Conservation (phyloP, 495 filamentous ascomycete genomes). For the Penicillium pulvis region DNA sequence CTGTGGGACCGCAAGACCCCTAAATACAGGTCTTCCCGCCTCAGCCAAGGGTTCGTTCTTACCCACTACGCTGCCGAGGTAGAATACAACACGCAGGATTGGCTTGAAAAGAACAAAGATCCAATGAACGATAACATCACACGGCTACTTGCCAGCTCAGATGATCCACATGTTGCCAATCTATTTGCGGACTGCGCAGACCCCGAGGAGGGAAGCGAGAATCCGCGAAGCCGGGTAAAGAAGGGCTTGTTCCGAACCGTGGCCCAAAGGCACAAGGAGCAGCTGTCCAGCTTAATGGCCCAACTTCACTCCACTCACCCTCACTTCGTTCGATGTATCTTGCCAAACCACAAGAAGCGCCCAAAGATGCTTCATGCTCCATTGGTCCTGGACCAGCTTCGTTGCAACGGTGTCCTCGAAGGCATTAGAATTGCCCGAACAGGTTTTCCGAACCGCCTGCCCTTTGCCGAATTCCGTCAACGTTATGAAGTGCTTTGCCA, state of each 20-base stretch:
- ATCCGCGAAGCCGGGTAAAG: constrained; percentile 82
- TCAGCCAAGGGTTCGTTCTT: constrained; percentile 93
- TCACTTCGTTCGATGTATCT: constrained; percentile 97
- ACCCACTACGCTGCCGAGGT: constrained; percentile 99
- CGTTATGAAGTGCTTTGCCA: constrained; percentile 96
- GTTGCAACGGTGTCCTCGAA: constrained; percentile 98
- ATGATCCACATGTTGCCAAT: constrained; percentile 77
- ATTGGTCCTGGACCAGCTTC: constrained; percentile 90
- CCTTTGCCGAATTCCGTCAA: constrained; percentile 91
- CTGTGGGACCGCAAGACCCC: constrained; percentile 95
- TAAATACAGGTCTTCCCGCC: constrained; percentile 86
- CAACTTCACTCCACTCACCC: constrained; percentile 95
- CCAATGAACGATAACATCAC: constrained; percentile 97
- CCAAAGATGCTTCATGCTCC: constrained; percentile 88
- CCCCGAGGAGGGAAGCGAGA: constrained; percentile 64
- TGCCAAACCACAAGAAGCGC: constrained; percentile 98
- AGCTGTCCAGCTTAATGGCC: constrained; percentile 91
- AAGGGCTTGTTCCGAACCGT: constrained; percentile 97
- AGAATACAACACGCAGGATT: constrained; percentile 92
- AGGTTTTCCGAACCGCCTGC: constrained; percentile 94
- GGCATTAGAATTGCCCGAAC: constrained; percentile 97
- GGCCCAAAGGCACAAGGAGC: constrained; percentile 96
- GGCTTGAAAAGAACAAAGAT: constrained; percentile 99
- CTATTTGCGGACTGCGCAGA: constrained; percentile 90
- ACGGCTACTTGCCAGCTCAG: constrained; percentile 78